Conservation (phyloP, 2,329 filamentous ascomycete species). For the Pseudopithomyces chartarum region DNA sequence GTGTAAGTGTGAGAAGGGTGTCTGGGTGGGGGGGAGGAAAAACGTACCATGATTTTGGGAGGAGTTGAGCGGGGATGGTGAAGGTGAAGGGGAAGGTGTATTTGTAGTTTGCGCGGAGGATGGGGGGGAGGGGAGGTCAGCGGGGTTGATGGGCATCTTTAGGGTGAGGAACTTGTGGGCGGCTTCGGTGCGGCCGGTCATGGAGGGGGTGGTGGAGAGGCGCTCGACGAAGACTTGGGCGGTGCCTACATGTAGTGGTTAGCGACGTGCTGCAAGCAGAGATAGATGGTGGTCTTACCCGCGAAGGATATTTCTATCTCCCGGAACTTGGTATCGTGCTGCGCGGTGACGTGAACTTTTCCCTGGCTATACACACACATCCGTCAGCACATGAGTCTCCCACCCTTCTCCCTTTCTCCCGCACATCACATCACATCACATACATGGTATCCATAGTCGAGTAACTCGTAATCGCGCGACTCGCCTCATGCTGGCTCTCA, state of each 20-base stretch:
- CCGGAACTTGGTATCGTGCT: slow-evolving; percentile 60
- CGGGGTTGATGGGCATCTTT: slow-evolving; percentile 61
- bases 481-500: slow-evolving; percentile 32
- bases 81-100: slow-evolving; percentile 69
- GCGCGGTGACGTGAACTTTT: slow-evolving; percentile 2
- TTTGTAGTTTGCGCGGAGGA: slow-evolving; percentile 58
- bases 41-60: slow-evolving; percentile 59
- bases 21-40: background rate
- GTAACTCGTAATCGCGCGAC: slow-evolving; percentile 52
- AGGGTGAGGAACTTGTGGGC: slow-evolving; percentile 66
- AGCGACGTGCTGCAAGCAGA: slow-evolving; percentile 9
- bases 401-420: too few species aligned
- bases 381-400: too few species aligned
- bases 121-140: slow-evolving; percentile 60
- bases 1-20: background rate
- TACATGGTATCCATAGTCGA: slow-evolving; percentile 64
- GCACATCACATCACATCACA: too few species aligned
- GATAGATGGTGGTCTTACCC: slow-evolving; percentile 47
- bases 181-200: slow-evolving; percentile 60
- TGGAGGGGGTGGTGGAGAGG: slow-evolving; percentile 56
- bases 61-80: slow-evolving; percentile 63
- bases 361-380: too few species aligned
- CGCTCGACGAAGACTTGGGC: slow-evolving; percentile 61
- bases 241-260: slow-evolving; percentile 47
- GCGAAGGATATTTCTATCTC: slow-evolving; percentile 63